Evolutionary conservation across 2,329 filamentous ascomycete genomes (phyloP).

Genomic region (Paradendryphiella salina): DNA sequence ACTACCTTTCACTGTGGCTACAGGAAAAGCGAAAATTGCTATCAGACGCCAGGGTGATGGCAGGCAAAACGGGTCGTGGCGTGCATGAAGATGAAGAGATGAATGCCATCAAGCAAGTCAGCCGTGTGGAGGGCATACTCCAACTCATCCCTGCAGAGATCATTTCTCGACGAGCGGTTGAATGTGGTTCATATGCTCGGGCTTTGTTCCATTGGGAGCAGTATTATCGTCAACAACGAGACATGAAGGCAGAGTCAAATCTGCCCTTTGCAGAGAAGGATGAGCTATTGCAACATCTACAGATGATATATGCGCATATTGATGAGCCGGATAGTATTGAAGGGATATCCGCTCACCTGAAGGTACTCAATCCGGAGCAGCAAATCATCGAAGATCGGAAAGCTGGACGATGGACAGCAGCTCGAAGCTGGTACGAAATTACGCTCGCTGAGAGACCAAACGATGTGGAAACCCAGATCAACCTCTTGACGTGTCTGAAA

Average conservation of each 20-base stretch:
- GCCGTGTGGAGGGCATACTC: slow-evolving; percentile 73
- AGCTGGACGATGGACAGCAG: slow-evolving; percentile 88
- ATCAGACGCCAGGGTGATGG: slow-evolving; percentile 46
- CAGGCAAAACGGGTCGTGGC: slow-evolving; percentile 51
- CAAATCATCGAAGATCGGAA: slow-evolving; percentile 92
- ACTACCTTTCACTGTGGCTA: slow-evolving; percentile 89
- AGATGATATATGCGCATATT: slow-evolving; percentile 95
- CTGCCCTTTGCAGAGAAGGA: slow-evolving; percentile 59
- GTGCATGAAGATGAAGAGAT: slow-evolving; percentile 56
- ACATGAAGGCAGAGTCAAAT: slow-evolving; percentile 49
- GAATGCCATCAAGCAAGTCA: slow-evolving; percentile 58
- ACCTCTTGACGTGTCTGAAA: slow-evolving; percentile 83
- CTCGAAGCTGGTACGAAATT: slow-evolving; percentile 97
- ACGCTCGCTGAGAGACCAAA: slow-evolving; percentile 78
- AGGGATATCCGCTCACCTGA: slow-evolving; percentile 85
- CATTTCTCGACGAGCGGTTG: slow-evolving; percentile 82
- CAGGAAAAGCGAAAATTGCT: slow-evolving; percentile 69
- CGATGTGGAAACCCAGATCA: slow-evolving; percentile 76
- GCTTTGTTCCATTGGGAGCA: slow-evolving; percentile 95
- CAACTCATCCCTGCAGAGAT: slow-evolving; percentile 69
- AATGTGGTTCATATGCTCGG: slow-evolving; percentile 89
- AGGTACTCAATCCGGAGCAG: slow-evolving; percentile 86
- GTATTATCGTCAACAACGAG: slow-evolving; percentile 67
- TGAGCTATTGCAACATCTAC: slow-evolving; percentile 73
- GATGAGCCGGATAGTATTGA: slow-evolving; percentile 97